phyloP scores from a whole-genome alignment of 768 basidiomycete species.

The Inosperma sp. region DNA sequence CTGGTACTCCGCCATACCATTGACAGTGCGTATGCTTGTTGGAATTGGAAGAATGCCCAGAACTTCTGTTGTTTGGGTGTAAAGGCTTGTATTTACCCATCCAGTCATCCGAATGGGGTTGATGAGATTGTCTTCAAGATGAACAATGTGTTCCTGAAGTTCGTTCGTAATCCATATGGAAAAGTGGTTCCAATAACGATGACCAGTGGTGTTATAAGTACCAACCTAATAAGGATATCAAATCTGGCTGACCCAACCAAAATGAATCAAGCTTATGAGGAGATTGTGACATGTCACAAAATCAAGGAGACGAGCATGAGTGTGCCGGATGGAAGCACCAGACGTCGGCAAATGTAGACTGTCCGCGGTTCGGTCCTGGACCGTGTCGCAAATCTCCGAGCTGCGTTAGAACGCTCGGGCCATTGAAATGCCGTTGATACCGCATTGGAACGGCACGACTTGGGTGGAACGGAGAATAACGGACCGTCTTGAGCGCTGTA shows the following conservation, averaged over 20 bases:
- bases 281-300: constrained; percentile 27
- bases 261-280: constrained; percentile 15
- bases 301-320: constrained; percentile 21
- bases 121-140: constrained; percentile 10
- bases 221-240: constrained; percentile 20
- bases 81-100: constrained; percentile 21
- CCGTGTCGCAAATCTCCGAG: background rate
- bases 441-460: background rate
- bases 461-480: background rate
- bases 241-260: background rate
- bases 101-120: constrained; percentile 6
- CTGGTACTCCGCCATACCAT: constrained; percentile 9
- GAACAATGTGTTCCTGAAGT: constrained; percentile 14
- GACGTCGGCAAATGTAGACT: constrained; percentile 21
- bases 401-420: background rate
- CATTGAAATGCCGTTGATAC: background rate
- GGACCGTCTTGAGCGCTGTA: background rate
- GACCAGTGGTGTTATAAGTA: constrained; percentile 23
- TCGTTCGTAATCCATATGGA: constrained; percentile 22
- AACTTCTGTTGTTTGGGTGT: constrained; percentile 14
- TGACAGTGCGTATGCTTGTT: background rate
- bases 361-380: too few species aligned
- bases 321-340: constrained; percentile 23
- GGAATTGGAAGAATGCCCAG: constrained; percentile 15
- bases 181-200: constrained; percentile 20